These are phyloP conservation scores for Amylocarpus encephaloides DNA, from an alignment of 2,329 filamentous ascomycete genomes.

Conservation along the genomic window DNA sequence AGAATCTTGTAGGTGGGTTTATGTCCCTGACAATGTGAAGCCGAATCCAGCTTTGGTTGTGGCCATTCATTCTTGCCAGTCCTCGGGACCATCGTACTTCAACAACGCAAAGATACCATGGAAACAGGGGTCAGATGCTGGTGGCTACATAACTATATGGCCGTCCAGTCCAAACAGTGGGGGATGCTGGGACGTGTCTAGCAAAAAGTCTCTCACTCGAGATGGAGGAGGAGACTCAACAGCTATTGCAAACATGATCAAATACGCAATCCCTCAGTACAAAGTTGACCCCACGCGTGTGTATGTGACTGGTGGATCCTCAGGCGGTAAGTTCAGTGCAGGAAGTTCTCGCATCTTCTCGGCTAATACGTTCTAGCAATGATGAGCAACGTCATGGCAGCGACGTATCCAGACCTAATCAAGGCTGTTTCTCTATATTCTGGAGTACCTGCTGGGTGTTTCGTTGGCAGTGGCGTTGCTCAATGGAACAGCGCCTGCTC, in stretches of 20 bases:
- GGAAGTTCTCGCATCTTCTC: not conserved
- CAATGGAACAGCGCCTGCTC: conserved; percentile 49
- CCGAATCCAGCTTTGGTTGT: conserved; percentile 18
- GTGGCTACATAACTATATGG: conserved; percentile 55
- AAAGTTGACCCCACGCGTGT: conserved; percentile 43
- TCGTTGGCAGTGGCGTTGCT: conserved; percentile 38
- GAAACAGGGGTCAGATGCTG: conserved; percentile 43
- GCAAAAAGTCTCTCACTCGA: conserved; percentile 40
- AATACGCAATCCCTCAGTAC: conserved; percentile 45
- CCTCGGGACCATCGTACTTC: conserved; percentile 34
- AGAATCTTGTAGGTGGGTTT: conserved; percentile 14
- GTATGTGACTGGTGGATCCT: conserved; percentile 46
- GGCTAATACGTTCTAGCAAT: conserved; percentile 30
- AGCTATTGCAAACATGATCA: conserved; percentile 52
- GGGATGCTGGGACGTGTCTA: conserved; percentile 53
- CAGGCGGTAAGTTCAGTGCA: conserved; percentile 33
- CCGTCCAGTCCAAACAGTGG: conserved; percentile 46
- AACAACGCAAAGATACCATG: conserved; percentile 36
- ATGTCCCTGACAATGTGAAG: conserved; percentile 20
- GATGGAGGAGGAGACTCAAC: conserved; percentile 51
- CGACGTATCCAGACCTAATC: conserved; percentile 39
- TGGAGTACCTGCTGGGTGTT: conserved; percentile 39
- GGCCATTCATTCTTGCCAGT: conserved; percentile 28
- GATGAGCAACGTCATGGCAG: conserved; percentile 44
- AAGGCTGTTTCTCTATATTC: conserved; percentile 39